phyloP scores from a whole-genome alignment of 257 asterid species.

The Scutellaria barbata region DNA sequence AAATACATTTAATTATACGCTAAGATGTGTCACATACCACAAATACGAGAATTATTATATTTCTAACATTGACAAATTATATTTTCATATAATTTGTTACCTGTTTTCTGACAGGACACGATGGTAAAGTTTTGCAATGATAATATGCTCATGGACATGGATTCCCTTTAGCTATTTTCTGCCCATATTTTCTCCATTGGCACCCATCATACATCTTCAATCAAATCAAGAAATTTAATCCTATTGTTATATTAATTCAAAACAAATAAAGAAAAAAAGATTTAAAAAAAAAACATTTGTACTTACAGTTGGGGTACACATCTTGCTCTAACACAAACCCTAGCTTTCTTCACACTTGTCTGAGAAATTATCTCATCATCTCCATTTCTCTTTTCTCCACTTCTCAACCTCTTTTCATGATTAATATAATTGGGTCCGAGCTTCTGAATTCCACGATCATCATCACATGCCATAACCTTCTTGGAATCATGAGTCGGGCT shows the following conservation, averaged over 20 bases:
- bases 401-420: neutral
- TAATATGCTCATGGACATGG: constrained; percentile 95
- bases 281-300: neutral
- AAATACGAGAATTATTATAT: too few relatives aligned
- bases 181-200: constrained; percentile 97
- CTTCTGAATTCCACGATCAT: neutral
- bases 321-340: constrained; percentile 85
- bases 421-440: constrained; percentile 41
- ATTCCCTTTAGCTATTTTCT: constrained; percentile 80
- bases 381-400: constrained; percentile 45
- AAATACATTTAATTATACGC: too few relatives aligned
- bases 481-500: constrained; percentile 37
- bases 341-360: constrained; percentile 58
- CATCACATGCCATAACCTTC: constrained; percentile 12
- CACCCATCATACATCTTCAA: constrained; percentile 90
- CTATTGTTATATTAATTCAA: neutral
- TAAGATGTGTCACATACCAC: too few relatives aligned
- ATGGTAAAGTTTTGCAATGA: constrained; percentile 76
- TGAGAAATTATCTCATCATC: constrained; percentile 49
- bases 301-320: constrained; percentile 83
- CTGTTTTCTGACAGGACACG: constrained; percentile 91
- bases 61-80: too few relatives aligned
- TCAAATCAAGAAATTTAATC: neutral
- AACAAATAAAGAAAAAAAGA: neutral
- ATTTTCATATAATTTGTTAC: constrained; percentile 33